phyloP scores from a whole-genome alignment of 805 yeast genomes.

The Ogataea trehalophila region DNA sequence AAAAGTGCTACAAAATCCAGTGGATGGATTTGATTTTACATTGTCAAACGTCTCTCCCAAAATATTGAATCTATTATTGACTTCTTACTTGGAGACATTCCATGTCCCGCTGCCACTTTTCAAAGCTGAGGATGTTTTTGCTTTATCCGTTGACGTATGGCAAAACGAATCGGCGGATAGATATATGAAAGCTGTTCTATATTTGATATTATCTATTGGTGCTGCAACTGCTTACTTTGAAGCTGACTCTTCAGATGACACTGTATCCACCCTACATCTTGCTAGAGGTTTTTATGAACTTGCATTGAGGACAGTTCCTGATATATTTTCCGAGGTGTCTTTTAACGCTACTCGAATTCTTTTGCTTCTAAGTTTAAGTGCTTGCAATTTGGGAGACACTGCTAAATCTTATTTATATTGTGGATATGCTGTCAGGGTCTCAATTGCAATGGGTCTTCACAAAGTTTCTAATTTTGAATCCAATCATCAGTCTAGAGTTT shows the following conservation, averaged over 20 bases:
- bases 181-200: constrained; percentile 13
- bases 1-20: constrained; percentile 10
- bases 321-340: constrained; percentile 15
- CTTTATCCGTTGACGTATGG: constrained; percentile 12
- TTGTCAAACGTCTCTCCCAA: constrained; percentile 10
- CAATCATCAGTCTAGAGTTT: constrained; percentile 15
- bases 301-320: constrained; percentile 16
- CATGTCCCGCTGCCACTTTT: constrained; percentile 19
- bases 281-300: constrained; percentile 19
- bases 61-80: constrained; percentile 9
- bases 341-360: constrained; percentile 17
- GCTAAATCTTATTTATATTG: constrained; percentile 18
- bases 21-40: constrained; percentile 9
- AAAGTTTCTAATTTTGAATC: constrained; percentile 10
- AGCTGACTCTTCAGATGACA: background rate
- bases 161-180: constrained; percentile 9
- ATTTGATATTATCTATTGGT: constrained; percentile 18
- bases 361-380: constrained; percentile 16
- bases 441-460: constrained; percentile 20
- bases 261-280: constrained; percentile 9
- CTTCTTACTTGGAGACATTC: constrained; percentile 21
- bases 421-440: constrained; percentile 17
- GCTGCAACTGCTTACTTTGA: constrained; percentile 17
- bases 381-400: constrained; percentile 23
- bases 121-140: constrained; percentile 16